phyloP scores from a whole-genome alignment of 352 stramenopile species.

The Phytophthora sansomeana region DNA sequence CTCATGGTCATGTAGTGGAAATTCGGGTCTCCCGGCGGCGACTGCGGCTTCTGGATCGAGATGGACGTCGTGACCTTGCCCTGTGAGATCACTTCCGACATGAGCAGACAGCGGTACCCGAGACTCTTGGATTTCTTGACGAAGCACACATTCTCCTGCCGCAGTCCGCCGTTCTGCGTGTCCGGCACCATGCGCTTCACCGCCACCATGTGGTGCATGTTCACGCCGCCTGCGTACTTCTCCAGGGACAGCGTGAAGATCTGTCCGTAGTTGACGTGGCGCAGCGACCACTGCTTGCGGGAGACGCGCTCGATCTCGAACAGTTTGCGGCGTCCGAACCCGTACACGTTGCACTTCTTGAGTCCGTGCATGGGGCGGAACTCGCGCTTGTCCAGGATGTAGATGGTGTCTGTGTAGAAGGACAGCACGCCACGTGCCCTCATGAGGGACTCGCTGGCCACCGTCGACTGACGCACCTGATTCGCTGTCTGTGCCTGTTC shows the following conservation, averaged over 20 bases:
- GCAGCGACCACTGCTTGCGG: slow-evolving; percentile 77
- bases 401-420: slow-evolving; percentile 88
- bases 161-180: slow-evolving; percentile 54
- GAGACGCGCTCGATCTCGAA: slow-evolving; percentile 82
- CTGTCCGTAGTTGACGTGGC: slow-evolving; percentile 62
- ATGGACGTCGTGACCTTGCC: slow-evolving; percentile 83
- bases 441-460: slow-evolving; percentile 84
- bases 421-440: slow-evolving; percentile 70
- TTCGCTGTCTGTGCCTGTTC: slow-evolving; percentile 49
- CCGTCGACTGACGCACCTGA: slow-evolving; percentile 61
- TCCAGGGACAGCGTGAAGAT: slow-evolving; percentile 75
- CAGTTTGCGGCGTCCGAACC: slow-evolving; percentile 77
- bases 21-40: slow-evolving; percentile 55
- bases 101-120: slow-evolving; percentile 77
- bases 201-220: slow-evolving; percentile 73
- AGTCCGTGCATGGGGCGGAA: slow-evolving; percentile 70
- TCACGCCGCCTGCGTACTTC: slow-evolving; percentile 69
- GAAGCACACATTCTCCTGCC: slow-evolving; percentile 82
- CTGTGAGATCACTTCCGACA: slow-evolving; percentile 84
- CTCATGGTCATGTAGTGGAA: slow-evolving; percentile 86
- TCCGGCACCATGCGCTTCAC: slow-evolving; percentile 74
- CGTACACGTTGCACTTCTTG: slow-evolving; percentile 78
- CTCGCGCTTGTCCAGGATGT: slow-evolving; percentile 81
- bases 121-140: slow-evolving; percentile 80
- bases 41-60: slow-evolving; percentile 65